phyloP scores from a whole-genome alignment of 2,329 filamentous ascomycete species.

The Coniochaeta prunicola region DNA sequence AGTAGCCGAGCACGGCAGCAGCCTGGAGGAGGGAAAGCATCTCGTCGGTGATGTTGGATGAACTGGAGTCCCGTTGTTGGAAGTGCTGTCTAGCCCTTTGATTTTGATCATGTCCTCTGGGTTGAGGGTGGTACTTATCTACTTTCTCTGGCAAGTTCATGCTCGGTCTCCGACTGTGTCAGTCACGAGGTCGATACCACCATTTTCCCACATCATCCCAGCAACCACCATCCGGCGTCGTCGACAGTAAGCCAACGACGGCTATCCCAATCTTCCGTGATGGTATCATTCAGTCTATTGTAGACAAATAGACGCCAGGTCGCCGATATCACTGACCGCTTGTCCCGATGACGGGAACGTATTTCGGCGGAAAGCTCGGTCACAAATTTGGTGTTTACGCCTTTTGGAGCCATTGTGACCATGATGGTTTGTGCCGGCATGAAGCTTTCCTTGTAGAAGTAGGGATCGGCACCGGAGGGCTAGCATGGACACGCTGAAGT shows the following conservation, averaged over 20 bases:
- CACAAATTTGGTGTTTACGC: not conserved
- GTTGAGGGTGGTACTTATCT: not conserved
- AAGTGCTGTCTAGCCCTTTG: not conserved
- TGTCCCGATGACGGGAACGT: not conserved
- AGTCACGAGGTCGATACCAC: too few relatives aligned
- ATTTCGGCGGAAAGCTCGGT: not conserved
- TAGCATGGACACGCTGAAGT: not conserved
- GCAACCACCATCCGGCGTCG: not conserved
- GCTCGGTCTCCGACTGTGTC: too few relatives aligned
- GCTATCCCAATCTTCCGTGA: not conserved
- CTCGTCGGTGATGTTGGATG: not conserved
- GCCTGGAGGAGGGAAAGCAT: not conserved
- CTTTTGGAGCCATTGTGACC: not conserved
- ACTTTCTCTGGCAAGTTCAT: too few relatives aligned
- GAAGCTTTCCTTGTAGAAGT: not conserved
- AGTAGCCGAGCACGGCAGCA: conserved; percentile 2
- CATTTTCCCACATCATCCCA: too few relatives aligned
- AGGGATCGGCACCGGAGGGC: not conserved
- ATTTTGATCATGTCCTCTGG: not conserved
- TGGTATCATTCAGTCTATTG: not conserved
- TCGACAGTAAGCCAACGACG: not conserved
- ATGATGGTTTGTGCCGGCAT: not conserved
- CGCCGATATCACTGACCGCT: not conserved
- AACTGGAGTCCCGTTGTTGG: not conserved
- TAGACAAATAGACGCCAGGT: not conserved